A percentile compares a stretch with the other conserved stretches of the same genome.
Evolutionary conservation across 305 asterid genomes (phyloP).

Genomic region (Fraxinus xanthoxyloides): DNA sequence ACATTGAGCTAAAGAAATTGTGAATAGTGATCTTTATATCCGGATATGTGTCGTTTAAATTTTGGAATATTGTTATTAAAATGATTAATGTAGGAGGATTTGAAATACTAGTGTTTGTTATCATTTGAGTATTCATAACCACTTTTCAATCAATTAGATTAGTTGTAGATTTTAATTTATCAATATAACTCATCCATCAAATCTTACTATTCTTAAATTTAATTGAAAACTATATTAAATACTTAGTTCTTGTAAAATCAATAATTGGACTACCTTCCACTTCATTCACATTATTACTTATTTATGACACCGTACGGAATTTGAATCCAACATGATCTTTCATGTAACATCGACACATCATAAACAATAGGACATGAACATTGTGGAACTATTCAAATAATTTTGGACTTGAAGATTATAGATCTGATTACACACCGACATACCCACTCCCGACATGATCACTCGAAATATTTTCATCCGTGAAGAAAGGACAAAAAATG

Average conservation of each 20-base stretch:
- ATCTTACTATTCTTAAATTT: too few relatives aligned
- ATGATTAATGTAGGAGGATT: constrained; percentile 35
- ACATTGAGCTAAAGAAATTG: too few relatives aligned
- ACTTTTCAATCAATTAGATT: neutral
- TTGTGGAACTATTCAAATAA: neutral
- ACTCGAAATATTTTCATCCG: neutral
- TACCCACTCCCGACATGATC: neutral
- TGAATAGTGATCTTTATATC: neutral
- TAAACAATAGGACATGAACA: neutral
- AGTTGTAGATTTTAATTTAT: neutral
- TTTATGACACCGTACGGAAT: too few relatives aligned
- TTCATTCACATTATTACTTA: neutral
- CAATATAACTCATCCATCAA: neutral
- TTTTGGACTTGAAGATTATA: neutral
- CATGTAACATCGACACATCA: neutral
- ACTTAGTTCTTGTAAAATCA: neutral
- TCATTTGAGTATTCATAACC: neutral
- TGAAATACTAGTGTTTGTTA: too few relatives aligned
- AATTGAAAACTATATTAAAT: too few relatives aligned
- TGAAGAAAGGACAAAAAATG: neutral
- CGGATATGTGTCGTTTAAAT: neutral
- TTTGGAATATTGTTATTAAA: too few relatives aligned
- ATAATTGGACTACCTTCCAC: neutral
- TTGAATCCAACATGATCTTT: neutral
- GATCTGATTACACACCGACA: neutral